A percentile compares a stretch with the other conserved stretches of the same genome.
phyloP scores from a whole-genome alignment of 768 basidiomycete genomes.

The Lenzites betulinus region DNA sequence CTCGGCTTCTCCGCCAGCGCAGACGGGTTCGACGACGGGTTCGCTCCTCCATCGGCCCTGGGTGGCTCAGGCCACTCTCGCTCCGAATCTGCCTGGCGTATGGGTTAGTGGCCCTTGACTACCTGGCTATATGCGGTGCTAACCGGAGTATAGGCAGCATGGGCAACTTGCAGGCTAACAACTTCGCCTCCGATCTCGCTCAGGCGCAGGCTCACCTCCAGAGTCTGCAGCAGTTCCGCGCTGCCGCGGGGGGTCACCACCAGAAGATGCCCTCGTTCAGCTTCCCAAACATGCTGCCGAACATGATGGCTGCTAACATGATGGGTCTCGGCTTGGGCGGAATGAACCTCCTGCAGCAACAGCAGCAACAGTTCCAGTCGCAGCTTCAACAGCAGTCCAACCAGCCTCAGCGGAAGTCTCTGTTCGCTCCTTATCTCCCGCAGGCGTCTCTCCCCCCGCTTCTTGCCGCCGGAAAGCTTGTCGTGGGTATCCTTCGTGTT shows the following conservation, averaged over 20 bases:
- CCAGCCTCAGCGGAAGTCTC: conserved; percentile 94
- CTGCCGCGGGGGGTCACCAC: conserved; percentile 91
- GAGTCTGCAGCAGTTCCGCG: conserved; percentile 95
- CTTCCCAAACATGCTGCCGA: conserved; percentile 97
- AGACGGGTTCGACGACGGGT: conserved; percentile 82
- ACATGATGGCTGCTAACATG: conserved; percentile 97
- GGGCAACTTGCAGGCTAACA: conserved; percentile 56
- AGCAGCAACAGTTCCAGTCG: conserved; percentile 93
- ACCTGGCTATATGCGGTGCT: conserved; percentile 9
- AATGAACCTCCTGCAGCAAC: conserved; percentile 86
- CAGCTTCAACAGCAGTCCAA: conserved; percentile 91
- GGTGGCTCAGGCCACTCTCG: conserved; percentile 75
- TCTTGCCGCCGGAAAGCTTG: conserved; percentile 94
- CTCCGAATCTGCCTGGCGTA: conserved; percentile 85
- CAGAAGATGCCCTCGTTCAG: conserved; percentile 97
- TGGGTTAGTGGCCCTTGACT: conserved; percentile 56
- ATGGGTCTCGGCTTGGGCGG: conserved; percentile 86
- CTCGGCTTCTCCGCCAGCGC: conserved; percentile 52
- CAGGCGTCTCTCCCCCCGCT: conserved; percentile 97
- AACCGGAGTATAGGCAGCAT: conserved; percentile 62
- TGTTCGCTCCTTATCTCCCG: conserved; percentile 98
- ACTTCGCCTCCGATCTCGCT: conserved; percentile 82
- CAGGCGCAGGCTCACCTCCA: conserved; percentile 97
- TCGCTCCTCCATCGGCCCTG: conserved; percentile 56
- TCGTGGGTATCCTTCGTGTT: conserved; percentile 94